Evolutionary conservation across 352 stramenopile species (phyloP), one percentile per base, ranked within the genome.

Genomic region (Phytophthora pistaciae): DNA sequence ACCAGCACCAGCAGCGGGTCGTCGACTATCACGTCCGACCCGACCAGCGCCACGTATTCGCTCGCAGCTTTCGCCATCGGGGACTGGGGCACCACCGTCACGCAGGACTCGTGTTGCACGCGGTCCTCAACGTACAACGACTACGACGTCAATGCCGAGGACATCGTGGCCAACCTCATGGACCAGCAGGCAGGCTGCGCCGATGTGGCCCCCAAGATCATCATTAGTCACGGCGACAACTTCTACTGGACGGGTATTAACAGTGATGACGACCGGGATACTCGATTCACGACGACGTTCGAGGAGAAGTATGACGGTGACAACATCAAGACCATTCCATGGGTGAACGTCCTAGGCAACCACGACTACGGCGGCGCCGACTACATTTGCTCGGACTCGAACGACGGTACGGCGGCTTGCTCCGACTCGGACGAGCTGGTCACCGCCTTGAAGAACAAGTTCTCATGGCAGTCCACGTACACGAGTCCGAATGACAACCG

Each of bases 221-320:
- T 92, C 57, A 70, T 92, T 44, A 80, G 82, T 33, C 83, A 91
- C 61, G 83, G 79, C 36, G 82, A 90, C 52, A 88, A 88, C 64
- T 90, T 90, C 40, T 89, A 90, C 72, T 90, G 82, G 77, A 78
- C 78, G 13, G 82, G 82, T n/a, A 87, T 90, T 54, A 79, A 75
- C 59, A 79, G 72, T 23, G 68, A 74, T 25, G 68, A 64, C 2
- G 80, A 82, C 33, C 74, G 82, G 23, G 55, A 71, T 53, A 82
- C 76, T 25, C 82, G 82, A 1, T 88, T 90, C 66, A 72, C 73
- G 16, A 76, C 64, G 18, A 88, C 81, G 29, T 90, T 89, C 49
- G 82, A 90, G 68, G 65, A 69, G 14, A 78, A 67, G 38, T 44
- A 80, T 74, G 42, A 87, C 13, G 79, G 80, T 42, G 38, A 66